Conservation (phyloP, 805 yeast species). For the Barnettozyma siamensis region DNA sequence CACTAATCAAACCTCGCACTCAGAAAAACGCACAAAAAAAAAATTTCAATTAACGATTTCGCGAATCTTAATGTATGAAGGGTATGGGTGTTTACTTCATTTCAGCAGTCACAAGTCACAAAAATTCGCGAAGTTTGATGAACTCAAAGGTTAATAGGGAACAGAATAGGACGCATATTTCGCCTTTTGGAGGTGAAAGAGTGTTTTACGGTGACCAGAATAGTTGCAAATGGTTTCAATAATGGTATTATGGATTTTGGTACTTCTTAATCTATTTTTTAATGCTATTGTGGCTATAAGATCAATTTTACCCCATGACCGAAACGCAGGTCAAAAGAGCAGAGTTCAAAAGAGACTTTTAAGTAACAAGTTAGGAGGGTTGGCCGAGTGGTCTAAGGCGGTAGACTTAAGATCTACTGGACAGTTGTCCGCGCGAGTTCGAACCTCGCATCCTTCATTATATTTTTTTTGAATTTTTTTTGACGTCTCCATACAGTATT, state of each 20-base stretch:
- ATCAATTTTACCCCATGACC: too few species aligned
- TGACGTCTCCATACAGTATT: background rate
- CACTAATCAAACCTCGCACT: conserved; percentile 1
- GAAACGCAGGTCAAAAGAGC: too few species aligned
- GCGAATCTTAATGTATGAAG: background rate
- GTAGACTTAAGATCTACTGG: conserved; percentile 34
- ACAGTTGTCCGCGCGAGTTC: conserved; percentile 33
- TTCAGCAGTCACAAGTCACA: conserved; percentile 1
- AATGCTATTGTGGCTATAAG: too few species aligned
- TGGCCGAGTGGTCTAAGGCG: conserved; percentile 36
- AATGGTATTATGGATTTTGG: too few species aligned
- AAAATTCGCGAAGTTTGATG: background rate
- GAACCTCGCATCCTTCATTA: conserved; percentile 33
- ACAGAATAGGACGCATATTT: too few species aligned
- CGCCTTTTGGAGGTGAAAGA: too few species aligned
- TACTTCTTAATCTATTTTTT: too few species aligned
- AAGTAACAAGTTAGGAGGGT: conserved; percentile 21
- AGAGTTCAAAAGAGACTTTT: too few species aligned
- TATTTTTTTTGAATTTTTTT: conserved; percentile 8
- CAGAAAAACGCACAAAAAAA: conserved; percentile 3
- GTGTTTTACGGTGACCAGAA: too few species aligned
- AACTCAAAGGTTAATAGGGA: too few species aligned
- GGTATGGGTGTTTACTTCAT: conserved; percentile 3
- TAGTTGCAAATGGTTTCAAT: too few species aligned
- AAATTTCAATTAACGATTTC: conserved; percentile 7